phyloP scores from a whole-genome alignment of 2,329 filamentous ascomycete genomes.

The Mollisiaceae sp. region DNA sequence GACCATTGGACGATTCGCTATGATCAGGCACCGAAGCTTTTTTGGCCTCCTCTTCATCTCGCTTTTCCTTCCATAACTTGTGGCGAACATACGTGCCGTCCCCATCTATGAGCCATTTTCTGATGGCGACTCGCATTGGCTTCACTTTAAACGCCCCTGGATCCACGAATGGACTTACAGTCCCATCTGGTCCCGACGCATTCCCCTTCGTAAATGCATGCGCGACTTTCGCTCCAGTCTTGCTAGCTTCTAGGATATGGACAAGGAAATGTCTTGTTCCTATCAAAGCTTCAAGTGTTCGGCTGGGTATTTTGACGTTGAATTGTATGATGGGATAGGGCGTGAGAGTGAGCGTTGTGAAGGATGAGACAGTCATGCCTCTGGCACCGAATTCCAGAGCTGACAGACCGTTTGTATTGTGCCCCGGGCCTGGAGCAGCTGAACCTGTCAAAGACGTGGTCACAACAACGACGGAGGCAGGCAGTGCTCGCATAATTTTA shows the following conservation, averaged over 20 bases:
- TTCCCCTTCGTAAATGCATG: conserved; percentile 28
- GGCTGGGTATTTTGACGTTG: conserved; percentile 41
- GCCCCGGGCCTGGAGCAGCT: not conserved
- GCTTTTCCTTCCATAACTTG: not conserved
- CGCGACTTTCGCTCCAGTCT: conserved; percentile 33
- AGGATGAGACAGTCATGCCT: conserved; percentile 44
- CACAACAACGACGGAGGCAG: conserved; percentile 40
- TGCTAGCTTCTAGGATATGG: conserved; percentile 33
- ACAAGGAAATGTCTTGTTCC: conserved; percentile 33
- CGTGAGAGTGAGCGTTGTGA: conserved; percentile 40
- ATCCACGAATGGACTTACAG: not conserved
- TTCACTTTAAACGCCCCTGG: not conserved
- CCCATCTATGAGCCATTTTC: not conserved
- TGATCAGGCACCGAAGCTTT: not conserved
- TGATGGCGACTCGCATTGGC: not conserved
- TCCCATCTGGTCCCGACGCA: not conserved
- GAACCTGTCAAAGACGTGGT: conserved; percentile 28
- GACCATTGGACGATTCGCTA: not conserved
- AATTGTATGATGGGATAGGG: conserved; percentile 42
- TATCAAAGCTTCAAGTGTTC: conserved; percentile 36
- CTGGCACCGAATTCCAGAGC: conserved; percentile 15
- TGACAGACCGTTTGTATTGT: not conserved
- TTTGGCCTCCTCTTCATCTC: not conserved
- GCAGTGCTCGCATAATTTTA: conserved; percentile 39
- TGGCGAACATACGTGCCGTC: not conserved